Evolutionary conservation across 352 stramenopile genomes (phyloP), one percentile per base, ranked within the genome.

Genomic region (Phytopythium oedochilum): DNA sequence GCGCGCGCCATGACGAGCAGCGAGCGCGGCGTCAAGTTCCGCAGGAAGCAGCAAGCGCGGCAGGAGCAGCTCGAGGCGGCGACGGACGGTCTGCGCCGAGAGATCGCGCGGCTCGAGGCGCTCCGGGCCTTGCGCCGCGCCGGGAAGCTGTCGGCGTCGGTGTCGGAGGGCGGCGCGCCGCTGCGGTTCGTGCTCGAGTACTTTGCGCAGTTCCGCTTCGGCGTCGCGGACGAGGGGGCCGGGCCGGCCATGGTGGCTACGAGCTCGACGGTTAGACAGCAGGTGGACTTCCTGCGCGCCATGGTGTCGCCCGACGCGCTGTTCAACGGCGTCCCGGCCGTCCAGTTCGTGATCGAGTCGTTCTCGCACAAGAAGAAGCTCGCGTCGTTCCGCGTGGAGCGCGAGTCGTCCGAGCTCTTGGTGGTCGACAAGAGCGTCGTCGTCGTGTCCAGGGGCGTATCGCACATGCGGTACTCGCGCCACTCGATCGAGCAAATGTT

Each of bases 401-500:
- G 57, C 15, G 44, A 53, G 36, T 70, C 66, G 26, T 42, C 60
- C 14, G 29, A 61, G 32, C 20, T 70, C 29, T 35, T 81, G 53
- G 44, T 38, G 15, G 56, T 48, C 10, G 68, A 73, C 28, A 39
- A 54, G 25, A 62, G 53, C 36, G 52, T 67, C 0, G 64, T 68
- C 23, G 54, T 78, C 7, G 28, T 68, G 1, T 62, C 64, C 5
- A 40, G 53, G 12, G 78, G 73, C 8, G 62, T 58, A 12, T 38
- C 83, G 52, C 61, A 78, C 35, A 49, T 83, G 52, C 69, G 66
- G 2, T 83, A 85, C 55, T 73, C 68, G 3, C 68, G 67, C n/a
- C 53, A 55, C 11, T 79, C 73, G 7, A 71, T 86, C 42, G 59
- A 81, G 45, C 58, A 54, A n/a, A 49, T 88, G 22, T 88, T 73